A percentile compares a stretch with the other conserved stretches of the same genome.
Evolutionary conservation across 192 early-diverging fungal genomes (phyloP).

Genomic region (Diversispora eburnea): DNA sequence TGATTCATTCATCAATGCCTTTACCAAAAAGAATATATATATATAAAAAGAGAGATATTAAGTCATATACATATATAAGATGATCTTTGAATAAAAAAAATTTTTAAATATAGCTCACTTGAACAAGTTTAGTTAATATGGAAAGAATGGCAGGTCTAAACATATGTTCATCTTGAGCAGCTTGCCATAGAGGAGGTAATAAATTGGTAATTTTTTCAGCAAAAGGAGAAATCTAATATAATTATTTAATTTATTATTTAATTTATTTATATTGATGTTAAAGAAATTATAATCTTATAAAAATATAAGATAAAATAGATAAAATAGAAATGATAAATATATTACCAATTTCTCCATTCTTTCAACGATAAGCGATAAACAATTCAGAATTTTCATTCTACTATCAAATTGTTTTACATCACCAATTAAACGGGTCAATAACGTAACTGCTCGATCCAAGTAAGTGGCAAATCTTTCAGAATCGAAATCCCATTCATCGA

Average conservation of each 20-base stretch:
- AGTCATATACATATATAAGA: background rate
- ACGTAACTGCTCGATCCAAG: constrained; percentile 54
- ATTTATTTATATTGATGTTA: no score
- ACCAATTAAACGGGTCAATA: constrained; percentile 56
- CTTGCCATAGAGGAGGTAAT: constrained; percentile 79
- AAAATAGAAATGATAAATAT: background rate
- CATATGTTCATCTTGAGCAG: constrained; percentile 68
- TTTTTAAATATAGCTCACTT: constrained; percentile 31
- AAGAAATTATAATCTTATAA: no score
- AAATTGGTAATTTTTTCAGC: constrained; percentile 67
- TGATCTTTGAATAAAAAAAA: no score
- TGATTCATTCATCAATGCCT: constrained; percentile 69
- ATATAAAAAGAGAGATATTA: background rate
- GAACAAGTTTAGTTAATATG: constrained; percentile 74
- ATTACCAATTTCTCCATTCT: constrained; percentile 64
- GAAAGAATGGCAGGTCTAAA: constrained; percentile 77
- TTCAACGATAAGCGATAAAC: constrained; percentile 71
- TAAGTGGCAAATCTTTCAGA: constrained; percentile 62
- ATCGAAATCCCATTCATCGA: constrained; percentile 89
- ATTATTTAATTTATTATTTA: background rate
- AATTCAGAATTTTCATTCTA: constrained; percentile 68
- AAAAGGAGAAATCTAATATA: constrained; percentile 63
- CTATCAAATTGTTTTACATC: constrained; percentile 74
- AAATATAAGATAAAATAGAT: background rate
- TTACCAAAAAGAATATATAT: background rate